Base-by-base conservation (phyloP, 2,329 filamentous ascomycete genomes). In the Claviceps maximensis region DNA sequence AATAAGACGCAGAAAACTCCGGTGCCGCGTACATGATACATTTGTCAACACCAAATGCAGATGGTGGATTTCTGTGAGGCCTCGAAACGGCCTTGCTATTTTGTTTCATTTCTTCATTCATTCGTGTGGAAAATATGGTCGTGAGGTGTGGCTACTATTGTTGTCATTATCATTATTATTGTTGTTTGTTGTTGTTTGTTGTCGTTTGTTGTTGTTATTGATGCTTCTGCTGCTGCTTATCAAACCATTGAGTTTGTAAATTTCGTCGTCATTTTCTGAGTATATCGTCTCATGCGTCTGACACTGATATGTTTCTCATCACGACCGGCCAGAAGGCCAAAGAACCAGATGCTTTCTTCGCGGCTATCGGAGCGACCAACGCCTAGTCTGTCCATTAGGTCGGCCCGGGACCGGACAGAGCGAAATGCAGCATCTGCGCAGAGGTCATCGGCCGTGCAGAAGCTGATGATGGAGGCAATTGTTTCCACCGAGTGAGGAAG, bases 391-490 rank as follows among this genome's bases (percentile, higher is more conserved):
- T 78, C 81, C 23, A 84, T 76, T 21, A 96, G 75, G 58, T 89
- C 84, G 0, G 73, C 73, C 58, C 83, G 84, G n/a, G 76, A 82
- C 29, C 75, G 73, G 2, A 84, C 80, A 40, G 82, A 78, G 50
- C 82, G 76, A 64, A 96, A 91, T 0, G 85, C 79, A 10, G 82
- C 75, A 62, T 95, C 89, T 5, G 78, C 74, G 2, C 87, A 72
- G 19, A 94, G 72, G 25, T 84, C 83, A 45, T 83, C 83, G 59
- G 84, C 83, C 55, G 87, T 82, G 44, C 91, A 74, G 64, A 91
- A 90, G 62, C 82, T 84, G 59, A 94, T 77, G 23, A 90, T 74
- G 64, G 90, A 88, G 1, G 86, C 86, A 19, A 94, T 74, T 47
- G 79, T 87, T 55, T 76, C 79, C 42, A 87, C 82, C 5, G 76